Percentiles rank a stretch among this genome's conserved stretches.
phyloP scores from a whole-genome alignment of 75 land plant genomes.

The Sequoiadendron giganteum region DNA sequence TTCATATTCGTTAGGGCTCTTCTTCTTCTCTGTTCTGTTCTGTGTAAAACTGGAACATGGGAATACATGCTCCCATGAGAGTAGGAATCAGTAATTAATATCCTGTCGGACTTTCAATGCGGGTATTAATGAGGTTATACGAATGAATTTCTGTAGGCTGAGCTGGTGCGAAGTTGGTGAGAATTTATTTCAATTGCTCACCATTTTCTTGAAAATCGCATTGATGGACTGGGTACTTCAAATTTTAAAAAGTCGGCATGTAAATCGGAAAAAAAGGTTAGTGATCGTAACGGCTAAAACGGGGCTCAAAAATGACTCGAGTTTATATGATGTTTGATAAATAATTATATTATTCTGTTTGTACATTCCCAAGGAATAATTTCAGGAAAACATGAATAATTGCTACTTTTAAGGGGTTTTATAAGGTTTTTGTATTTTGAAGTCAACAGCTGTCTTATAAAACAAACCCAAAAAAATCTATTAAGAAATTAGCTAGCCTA shows the following conservation, averaged over 20 bases:
- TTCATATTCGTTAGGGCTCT: too few species aligned
- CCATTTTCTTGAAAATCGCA: conserved; percentile 7
- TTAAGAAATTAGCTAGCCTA: too few species aligned
- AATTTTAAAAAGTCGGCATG: background rate
- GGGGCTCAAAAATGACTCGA: background rate
- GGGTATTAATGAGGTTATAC: background rate
- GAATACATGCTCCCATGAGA: background rate
- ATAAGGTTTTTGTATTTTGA: too few species aligned
- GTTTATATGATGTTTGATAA: background rate
- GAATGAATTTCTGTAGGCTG: background rate
- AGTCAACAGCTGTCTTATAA: too few species aligned
- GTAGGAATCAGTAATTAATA: conserved; percentile 1
- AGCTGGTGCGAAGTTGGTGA: conserved; percentile 6
- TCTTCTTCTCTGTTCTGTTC: background rate
- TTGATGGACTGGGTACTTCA: background rate
- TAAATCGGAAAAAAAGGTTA: background rate
- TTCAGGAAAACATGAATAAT: too few species aligned
- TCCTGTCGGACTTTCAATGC: background rate
- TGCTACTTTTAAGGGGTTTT: too few species aligned
- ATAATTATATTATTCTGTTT: background rate
- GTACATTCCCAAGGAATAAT: background rate
- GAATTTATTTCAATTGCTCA: background rate
- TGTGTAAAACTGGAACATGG: background rate
- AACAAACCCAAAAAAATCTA: too few species aligned
- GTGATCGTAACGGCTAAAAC: background rate